A percentile compares a stretch with the other conserved stretches of the same genome.
These are phyloP conservation scores for Nicotiana otophora DNA, from an alignment of 257 asterid genomes.

Conservation along the genomic window DNA sequence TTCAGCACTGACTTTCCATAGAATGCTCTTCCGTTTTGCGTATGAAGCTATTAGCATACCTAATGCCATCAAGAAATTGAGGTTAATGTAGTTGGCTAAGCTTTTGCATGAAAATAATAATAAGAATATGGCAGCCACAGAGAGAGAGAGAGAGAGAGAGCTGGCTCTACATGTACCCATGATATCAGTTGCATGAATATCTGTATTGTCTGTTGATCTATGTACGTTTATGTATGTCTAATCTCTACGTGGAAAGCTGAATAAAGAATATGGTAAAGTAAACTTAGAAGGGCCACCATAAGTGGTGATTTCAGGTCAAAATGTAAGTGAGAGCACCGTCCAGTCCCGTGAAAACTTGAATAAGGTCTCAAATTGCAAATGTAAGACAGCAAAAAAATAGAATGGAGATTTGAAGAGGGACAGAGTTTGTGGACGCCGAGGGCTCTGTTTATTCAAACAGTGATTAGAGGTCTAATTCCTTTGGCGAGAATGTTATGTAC, in stretches of 20 bases:
- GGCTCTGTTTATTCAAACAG: neutral
- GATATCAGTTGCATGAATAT: neutral
- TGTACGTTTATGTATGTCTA: neutral
- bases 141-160: fast-evolving
- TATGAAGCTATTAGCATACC: neutral
- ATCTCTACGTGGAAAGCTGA: neutral
- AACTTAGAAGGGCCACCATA: neutral
- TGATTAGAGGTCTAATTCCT: neutral
- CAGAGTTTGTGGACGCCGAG: neutral
- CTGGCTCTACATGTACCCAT: neutral
- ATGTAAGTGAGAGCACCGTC: neutral
- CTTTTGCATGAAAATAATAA: neutral
- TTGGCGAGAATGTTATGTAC: neutral
- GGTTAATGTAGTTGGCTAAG: neutral
- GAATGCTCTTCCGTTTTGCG: neutral
- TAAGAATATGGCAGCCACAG: neutral
- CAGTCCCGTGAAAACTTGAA: neutral
- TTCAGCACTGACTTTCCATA: neutral
- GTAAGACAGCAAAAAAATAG: neutral
- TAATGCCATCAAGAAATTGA: neutral
- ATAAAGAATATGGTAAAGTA: neutral
- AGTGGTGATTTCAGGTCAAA: neutral
- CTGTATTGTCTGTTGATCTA: neutral
- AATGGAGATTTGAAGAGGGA: neutral
- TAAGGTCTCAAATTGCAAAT: neutral